These are phyloP conservation scores for Mycosphaerella arachidis DNA, from an alignment of 2,329 filamentous ascomycete genomes.

Conservation along the genomic window DNA sequence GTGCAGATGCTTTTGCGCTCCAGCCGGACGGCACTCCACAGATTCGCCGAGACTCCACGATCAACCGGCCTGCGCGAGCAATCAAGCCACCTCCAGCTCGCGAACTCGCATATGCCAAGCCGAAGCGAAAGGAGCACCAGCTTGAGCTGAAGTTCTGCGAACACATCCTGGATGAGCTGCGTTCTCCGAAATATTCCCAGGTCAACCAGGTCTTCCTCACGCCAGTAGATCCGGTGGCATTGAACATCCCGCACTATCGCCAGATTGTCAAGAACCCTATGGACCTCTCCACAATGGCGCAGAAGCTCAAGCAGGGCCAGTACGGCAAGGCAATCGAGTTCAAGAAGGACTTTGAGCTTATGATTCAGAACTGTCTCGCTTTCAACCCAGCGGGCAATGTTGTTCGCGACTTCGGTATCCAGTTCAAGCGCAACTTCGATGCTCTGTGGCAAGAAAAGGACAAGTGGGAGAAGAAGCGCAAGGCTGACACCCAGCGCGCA, in stretches of 20 bases:
- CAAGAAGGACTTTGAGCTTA: conserved; percentile 73
- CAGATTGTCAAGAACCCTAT: conserved; percentile 95
- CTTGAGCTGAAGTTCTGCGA: conserved; percentile 89
- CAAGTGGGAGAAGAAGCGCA: conserved; percentile 73
- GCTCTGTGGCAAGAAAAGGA: conserved; percentile 72
- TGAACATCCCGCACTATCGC: conserved; percentile 91
- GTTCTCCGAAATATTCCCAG: conserved; percentile 64
- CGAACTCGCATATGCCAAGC: conserved; percentile 85
- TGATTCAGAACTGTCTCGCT: conserved; percentile 84
- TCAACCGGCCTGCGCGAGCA: conserved; percentile 83
- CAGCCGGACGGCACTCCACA: conserved; percentile 72
- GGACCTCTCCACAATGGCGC: conserved; percentile 79
- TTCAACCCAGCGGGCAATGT: conserved; percentile 82
- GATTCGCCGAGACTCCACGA: conserved; percentile 79
- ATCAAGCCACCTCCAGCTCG: conserved; percentile 88
- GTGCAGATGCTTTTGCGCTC: conserved; percentile 64
- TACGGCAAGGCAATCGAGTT: conserved; percentile 83
- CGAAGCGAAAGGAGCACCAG: conserved; percentile 85
- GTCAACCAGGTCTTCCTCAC: conserved; percentile 71
- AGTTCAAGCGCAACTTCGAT: conserved; percentile 71
- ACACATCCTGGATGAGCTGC: conserved; percentile 71
- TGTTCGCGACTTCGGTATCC: conserved; percentile 66
- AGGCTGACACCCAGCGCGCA: conserved; percentile 59
- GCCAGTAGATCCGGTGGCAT: conserved; percentile 86
- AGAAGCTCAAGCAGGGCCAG: conserved; percentile 70